A percentile compares a stretch with the other conserved stretches of the same genome.
phyloP scores from a whole-genome alignment of 331 rosid species.

The Cydonia oblonga region DNA sequence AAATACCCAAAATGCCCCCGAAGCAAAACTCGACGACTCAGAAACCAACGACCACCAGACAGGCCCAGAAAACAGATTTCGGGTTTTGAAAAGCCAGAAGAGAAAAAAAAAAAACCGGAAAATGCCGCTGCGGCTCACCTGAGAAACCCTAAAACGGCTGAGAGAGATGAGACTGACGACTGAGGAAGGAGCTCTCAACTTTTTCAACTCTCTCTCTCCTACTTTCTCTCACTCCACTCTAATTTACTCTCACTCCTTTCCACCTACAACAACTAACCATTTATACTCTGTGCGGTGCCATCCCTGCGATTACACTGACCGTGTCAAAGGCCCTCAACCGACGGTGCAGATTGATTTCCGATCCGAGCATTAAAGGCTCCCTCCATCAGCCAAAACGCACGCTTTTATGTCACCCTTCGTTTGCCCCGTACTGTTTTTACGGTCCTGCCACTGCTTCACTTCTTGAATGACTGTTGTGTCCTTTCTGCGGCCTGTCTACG shows the following conservation, averaged over 20 bases:
- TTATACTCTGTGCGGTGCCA: not conserved
- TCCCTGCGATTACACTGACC: not conserved
- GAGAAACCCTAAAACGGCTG: too few relatives aligned
- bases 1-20: not conserved
- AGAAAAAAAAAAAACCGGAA: too few relatives aligned
- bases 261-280: not conserved
- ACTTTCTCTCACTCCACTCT: not conserved
- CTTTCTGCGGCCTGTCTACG: not conserved
- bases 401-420: conserved; percentile 1
- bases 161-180: too few relatives aligned
- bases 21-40: not conserved
- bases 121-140: too few relatives aligned
- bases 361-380: not conserved
- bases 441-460: not conserved
- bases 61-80: not conserved
- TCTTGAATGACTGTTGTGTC: not conserved
- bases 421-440: not conserved
- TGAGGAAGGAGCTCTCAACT: not conserved
- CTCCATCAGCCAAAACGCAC: not conserved
- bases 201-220: not conserved
- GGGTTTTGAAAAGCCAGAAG: too few relatives aligned
- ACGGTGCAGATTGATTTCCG: not conserved
- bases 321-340: too few relatives aligned
- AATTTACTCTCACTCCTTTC: too few relatives aligned
- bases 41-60: not conserved